phyloP scores from a whole-genome alignment of 2,329 filamentous ascomycete species.

The Fusarium tupiense region DNA sequence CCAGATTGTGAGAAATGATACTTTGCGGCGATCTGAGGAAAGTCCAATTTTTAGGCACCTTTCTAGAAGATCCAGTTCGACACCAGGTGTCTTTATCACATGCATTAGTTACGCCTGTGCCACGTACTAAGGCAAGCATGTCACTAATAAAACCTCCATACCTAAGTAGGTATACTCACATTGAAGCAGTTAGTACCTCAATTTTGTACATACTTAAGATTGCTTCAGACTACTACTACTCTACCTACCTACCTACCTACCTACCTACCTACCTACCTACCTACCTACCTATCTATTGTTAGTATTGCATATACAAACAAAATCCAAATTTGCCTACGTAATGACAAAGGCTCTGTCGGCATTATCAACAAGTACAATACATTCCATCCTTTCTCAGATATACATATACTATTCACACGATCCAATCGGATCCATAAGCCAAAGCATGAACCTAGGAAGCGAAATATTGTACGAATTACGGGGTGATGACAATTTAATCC shows the following conservation, averaged over 20 bases:
- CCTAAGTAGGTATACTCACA: too few species aligned
- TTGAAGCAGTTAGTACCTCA: neutral
- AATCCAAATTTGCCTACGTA: neutral
- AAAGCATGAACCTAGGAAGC: neutral
- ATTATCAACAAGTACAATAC: neutral
- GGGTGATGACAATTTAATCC: neutral
- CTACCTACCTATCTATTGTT: neutral
- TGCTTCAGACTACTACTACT: neutral
- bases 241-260: neutral
- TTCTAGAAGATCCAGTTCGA: slow-evolving; percentile 16
- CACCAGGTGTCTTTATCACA: slow-evolving; percentile 13
- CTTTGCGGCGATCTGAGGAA: neutral
- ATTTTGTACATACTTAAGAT: neutral
- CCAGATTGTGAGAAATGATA: neutral
- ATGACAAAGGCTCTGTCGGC: neutral
- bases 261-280: neutral
- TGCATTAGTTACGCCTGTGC: slow-evolving; percentile 11
- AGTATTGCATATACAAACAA: neutral
- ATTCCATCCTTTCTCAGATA: neutral
- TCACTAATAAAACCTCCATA: neutral
- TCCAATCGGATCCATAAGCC: neutral
- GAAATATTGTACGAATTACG: neutral
- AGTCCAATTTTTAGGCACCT: neutral
- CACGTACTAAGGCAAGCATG: slow-evolving; percentile 5
- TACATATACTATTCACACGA: neutral